These are phyloP conservation scores for Colletotrichum lentis DNA, from an alignment of 2,329 filamentous ascomycete genomes.

Conservation along the genomic window DNA sequence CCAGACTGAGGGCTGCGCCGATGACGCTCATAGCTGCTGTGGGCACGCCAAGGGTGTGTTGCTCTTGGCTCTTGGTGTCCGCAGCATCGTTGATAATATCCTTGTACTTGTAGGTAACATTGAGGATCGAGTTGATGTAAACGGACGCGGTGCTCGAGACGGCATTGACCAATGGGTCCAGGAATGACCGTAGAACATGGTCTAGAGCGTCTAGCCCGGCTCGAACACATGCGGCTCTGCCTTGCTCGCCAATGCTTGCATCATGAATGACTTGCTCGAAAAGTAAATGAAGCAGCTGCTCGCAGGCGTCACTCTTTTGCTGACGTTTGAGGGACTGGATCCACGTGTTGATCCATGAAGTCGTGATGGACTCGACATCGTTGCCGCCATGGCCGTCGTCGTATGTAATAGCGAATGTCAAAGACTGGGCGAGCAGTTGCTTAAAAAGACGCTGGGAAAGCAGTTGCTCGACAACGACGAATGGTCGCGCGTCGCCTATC, in stretches of 20 bases:
- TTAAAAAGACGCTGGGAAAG: conserved; percentile 75
- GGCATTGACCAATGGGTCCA: conserved; percentile 51
- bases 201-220: conserved; percentile 70
- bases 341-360: conserved; percentile 81
- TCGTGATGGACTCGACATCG: conserved; percentile 67
- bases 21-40: conserved; percentile 58
- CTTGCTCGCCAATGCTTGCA: conserved; percentile 61
- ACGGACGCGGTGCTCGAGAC: conserved; percentile 63
- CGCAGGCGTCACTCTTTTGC: conserved; percentile 81
- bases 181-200: conserved; percentile 65
- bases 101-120: conserved; percentile 69
- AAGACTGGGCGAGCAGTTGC: conserved; percentile 67
- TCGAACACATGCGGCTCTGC: conserved; percentile 68
- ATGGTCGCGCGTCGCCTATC: conserved; percentile 80
- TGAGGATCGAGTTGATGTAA: conserved; percentile 71
- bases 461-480: conserved; percentile 83
- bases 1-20: conserved; percentile 63
- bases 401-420: conserved; percentile 59
- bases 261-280: conserved; percentile 70
- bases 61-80: conserved; percentile 44
- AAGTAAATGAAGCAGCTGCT: conserved; percentile 78
- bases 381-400: conserved; percentile 51
- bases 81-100: conserved; percentile 66
- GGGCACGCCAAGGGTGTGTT: conserved; percentile 55
- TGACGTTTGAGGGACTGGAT: conserved; percentile 78